phyloP scores from a whole-genome alignment of 2,329 filamentous ascomycete genomes.

The Pezicula rhizophila region DNA sequence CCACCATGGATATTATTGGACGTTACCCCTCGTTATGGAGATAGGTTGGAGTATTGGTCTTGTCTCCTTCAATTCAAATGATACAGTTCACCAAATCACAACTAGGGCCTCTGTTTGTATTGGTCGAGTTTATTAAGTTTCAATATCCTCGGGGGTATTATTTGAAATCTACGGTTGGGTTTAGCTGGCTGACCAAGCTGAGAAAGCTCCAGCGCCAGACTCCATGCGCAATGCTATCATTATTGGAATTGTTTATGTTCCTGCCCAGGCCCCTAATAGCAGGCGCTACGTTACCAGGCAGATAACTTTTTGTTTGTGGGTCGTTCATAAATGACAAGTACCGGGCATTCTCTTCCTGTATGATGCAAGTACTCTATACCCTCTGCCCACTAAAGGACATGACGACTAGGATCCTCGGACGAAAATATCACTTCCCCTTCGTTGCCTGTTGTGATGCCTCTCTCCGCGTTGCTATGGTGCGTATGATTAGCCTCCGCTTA shows the following conservation, averaged over 20 bases:
- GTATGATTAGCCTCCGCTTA: constrained; percentile 6
- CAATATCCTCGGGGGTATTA: not conserved
- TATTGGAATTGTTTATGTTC: not conserved
- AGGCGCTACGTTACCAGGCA: not conserved
- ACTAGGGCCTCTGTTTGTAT: not conserved
- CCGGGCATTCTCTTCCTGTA: not conserved
- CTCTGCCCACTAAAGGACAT: not conserved
- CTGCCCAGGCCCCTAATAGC: too few species aligned
- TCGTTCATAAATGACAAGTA: not conserved
- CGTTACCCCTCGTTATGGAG: too few species aligned
- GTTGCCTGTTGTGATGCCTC: constrained; percentile 44
- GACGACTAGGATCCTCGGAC: not conserved
- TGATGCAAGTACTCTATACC: not conserved
- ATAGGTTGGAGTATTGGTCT: too few species aligned
- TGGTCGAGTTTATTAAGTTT: not conserved
- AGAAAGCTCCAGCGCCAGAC: not conserved
- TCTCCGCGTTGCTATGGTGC: constrained; percentile 22
- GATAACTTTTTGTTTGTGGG: not conserved
- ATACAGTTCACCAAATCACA: too few species aligned
- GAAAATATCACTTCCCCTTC: constrained; percentile 35
- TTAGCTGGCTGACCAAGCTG: not conserved
- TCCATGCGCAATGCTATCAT: not conserved
- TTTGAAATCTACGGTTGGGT: too few species aligned
- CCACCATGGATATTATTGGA: too few species aligned
- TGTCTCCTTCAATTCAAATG: too few species aligned